phyloP scores from a whole-genome alignment of 2,329 filamentous ascomycete genomes.

The Diaporthe longicolla region DNA sequence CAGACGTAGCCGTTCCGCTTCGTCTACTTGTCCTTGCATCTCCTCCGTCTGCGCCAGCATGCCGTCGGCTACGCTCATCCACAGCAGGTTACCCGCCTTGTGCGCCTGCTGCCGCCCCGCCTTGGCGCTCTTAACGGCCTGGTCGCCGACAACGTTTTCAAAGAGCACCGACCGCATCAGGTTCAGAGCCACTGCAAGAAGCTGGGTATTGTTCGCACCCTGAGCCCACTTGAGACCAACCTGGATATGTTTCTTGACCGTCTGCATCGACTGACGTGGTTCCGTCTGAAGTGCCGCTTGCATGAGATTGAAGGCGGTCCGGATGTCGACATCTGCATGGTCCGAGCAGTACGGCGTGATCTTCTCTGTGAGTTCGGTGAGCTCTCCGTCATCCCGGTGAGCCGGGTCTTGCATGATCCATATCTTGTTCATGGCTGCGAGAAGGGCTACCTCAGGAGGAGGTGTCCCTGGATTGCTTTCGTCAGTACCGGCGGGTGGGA shows the following conservation, averaged over 20 bases:
- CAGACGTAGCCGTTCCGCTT: constrained; percentile 38
- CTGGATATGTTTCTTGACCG: constrained; percentile 84
- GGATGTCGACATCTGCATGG: constrained; percentile 81
- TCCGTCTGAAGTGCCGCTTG: constrained; percentile 76
- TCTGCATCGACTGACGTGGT: constrained; percentile 76
- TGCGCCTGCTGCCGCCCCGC: constrained; percentile 78
- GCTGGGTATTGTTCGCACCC: constrained; percentile 80
- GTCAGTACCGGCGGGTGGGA: constrained; percentile 59
- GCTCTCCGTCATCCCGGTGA: constrained; percentile 70
- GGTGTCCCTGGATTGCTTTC: constrained; percentile 63
- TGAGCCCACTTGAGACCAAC: constrained; percentile 79
- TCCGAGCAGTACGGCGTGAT: constrained; percentile 77
- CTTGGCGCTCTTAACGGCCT: constrained; percentile 81
- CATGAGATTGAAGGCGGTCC: constrained; percentile 83
- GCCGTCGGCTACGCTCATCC: constrained; percentile 85
- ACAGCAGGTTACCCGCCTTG: constrained; percentile 78
- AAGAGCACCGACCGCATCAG: constrained; percentile 90
- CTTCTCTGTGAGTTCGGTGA: constrained; percentile 73
- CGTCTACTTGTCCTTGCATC: constrained; percentile 72
- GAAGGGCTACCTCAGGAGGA: constrained; percentile 72
- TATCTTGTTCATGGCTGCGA: constrained; percentile 77
- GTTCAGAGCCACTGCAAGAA: constrained; percentile 85
- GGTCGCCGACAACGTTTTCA: constrained; percentile 83
- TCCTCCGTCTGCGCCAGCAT: constrained; percentile 84
- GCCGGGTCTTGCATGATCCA: constrained; percentile 78